These are phyloP conservation scores for Ascosphaera apis DNA, from an alignment of 2,329 filamentous ascomycete genomes.

Conservation along the genomic window DNA sequence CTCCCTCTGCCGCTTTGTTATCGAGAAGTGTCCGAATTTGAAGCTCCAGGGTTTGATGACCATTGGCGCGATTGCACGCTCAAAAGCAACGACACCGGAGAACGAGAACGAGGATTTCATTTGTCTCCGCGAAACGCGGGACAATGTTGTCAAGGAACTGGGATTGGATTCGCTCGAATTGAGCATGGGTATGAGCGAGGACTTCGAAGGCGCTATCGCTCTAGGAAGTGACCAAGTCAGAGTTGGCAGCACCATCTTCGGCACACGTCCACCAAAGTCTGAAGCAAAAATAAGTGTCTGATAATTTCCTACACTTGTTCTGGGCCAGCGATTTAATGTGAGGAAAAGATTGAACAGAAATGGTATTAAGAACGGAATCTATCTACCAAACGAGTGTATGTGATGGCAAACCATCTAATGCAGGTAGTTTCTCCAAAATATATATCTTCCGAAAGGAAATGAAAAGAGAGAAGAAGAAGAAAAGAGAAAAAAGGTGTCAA, in stretches of 20 bases:
- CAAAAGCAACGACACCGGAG: conserved; percentile 45
- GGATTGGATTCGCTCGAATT: conserved; percentile 42
- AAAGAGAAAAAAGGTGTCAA: conserved; percentile 2
- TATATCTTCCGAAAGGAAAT: background rate
- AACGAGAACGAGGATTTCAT: conserved; percentile 85
- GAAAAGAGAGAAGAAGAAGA: background rate
- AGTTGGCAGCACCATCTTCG: conserved; percentile 87
- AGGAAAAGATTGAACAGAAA: too few relatives aligned
- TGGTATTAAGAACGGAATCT: too few relatives aligned
- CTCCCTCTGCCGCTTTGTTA: conserved; percentile 46
- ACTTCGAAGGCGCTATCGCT: conserved; percentile 71
- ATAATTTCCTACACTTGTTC: background rate
- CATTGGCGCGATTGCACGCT: conserved; percentile 81
- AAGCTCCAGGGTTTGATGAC: conserved; percentile 77
- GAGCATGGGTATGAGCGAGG: conserved; percentile 97
- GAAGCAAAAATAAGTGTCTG: conserved; percentile 42
- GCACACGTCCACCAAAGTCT: conserved; percentile 51
- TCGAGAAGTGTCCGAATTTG: conserved; percentile 48
- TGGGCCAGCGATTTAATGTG: too few relatives aligned
- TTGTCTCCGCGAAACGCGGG: conserved; percentile 41
- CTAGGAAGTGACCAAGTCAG: conserved; percentile 77
- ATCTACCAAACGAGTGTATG: too few relatives aligned
- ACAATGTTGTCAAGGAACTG: conserved; percentile 42
- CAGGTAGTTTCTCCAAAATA: conserved; percentile 1
- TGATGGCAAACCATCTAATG: too few relatives aligned